Base-by-base conservation (phyloP, 2,329 filamentous ascomycete species). In the Ceratocystis papillata region DNA sequence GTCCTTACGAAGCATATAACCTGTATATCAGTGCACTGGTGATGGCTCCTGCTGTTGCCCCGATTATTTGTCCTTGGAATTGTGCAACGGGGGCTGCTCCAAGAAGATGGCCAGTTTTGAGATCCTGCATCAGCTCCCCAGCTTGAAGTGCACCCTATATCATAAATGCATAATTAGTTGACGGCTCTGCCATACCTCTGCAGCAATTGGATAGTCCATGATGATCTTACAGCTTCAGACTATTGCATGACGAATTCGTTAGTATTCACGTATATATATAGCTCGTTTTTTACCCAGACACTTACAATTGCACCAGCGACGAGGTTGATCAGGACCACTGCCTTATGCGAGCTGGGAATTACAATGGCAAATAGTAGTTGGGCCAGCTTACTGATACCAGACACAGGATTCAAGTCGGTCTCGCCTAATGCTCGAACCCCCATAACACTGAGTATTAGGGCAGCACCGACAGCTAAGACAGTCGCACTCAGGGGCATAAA, bases 1-100 rank as follows among this genome's bases (percentile, higher is more conserved):
- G 5, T 0, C 74, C 77, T 70, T 69, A 81, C 79, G 76, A 72
- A 1, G 91, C 93, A 73, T 99, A 99, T 15, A 97, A 79, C 67
- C 87, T 87, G 75, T 99, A 99, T 2, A 97, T 87, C 2, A 88
- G 82, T 0, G 93, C 91, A 68, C 88, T 93, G 5, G 96, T 82
- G 10, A 97, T 81, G 0, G 94, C 92, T 1, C 94, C 94, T 1
- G 89, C 85, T 0, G 89, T 87, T 45, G 88, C 90, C 3, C 94
- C 94, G 64, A 99, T 92, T 22, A 97, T 84, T 73, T 99, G 94
- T 0, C 94, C 94, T 81, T 90, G 96, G 74, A 99, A 99, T 72
- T 99, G 94, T 0, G 94, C 94, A 71, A 89, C 94, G 0, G 94
- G 94, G 2, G 90, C 89, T 0, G 94, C 94, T 10, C 93, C 92